These are phyloP conservation scores for Bryopsis sp. DNA, from an alignment of 139 green algal species.

Conservation along the genomic window DNA sequence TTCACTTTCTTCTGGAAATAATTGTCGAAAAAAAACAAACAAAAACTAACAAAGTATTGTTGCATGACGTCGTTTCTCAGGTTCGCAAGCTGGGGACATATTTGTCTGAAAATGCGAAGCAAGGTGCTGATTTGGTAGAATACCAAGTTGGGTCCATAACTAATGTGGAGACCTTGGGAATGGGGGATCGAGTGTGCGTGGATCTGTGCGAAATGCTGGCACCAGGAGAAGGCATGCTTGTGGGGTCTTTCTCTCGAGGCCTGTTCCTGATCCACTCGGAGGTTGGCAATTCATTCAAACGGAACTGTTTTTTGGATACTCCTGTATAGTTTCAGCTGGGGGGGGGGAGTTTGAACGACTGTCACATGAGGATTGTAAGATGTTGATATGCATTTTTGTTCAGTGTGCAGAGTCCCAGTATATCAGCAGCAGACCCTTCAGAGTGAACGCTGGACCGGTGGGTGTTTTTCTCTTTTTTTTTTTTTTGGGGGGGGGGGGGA, in stretches of 20 bases:
- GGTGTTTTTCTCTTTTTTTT: too few relatives aligned
- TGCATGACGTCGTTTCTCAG: too few relatives aligned
- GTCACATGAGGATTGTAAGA: conserved; percentile 6
- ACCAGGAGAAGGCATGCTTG: conserved; percentile 80
- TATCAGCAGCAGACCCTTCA: conserved; percentile 77
- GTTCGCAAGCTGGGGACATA: not conserved
- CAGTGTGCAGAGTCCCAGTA: conserved; percentile 60
- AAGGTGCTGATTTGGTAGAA: not conserved
- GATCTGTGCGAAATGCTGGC: conserved; percentile 60
- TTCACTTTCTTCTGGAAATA: conserved; percentile 22
- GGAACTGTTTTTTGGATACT: too few relatives aligned
- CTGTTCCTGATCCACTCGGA: conserved; percentile 86
- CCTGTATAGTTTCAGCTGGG: too few relatives aligned
- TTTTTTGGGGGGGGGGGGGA: too few relatives aligned
- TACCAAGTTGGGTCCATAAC: conserved; percentile 38
- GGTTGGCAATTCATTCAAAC: too few relatives aligned
- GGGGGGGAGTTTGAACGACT: not conserved
- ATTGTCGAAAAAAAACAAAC: not conserved
- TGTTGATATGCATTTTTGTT: conserved; percentile 7
- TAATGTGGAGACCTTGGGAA: conserved; percentile 43
- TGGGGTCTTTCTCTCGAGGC: conserved; percentile 72
- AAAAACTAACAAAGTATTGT: not conserved
- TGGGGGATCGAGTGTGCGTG: conserved; percentile 83
- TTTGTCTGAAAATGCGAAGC: not conserved
- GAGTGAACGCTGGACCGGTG: conserved; percentile 84